Percentiles rank a stretch among this genome's conserved stretches.
These are phyloP conservation scores for Aspergillus sclerotioniger DNA, from an alignment of 495 filamentous ascomycete genomes.

Conservation along the genomic window DNA sequence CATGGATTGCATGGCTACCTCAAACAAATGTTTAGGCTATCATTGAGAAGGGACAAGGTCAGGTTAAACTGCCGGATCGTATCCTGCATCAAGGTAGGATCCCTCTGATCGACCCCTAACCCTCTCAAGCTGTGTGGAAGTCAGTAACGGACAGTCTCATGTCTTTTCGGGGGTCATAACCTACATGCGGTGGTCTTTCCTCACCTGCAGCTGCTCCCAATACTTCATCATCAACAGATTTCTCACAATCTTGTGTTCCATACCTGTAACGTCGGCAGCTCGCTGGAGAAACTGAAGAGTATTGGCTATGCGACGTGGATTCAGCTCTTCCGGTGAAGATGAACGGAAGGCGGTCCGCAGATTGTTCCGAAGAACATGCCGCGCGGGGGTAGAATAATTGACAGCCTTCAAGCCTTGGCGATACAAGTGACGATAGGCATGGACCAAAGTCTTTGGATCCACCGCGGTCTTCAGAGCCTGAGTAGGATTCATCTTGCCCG, in stretches of 20 bases:
- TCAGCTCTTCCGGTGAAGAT: slow-evolving; percentile 48
- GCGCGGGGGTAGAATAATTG: slow-evolving; percentile 74
- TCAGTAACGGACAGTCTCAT: slow-evolving; percentile 17
- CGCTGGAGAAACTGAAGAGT: slow-evolving; percentile 75
- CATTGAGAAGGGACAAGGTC: slow-evolving; percentile 70
- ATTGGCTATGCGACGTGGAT: slow-evolving; percentile 60
- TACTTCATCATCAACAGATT: slow-evolving; percentile 65
- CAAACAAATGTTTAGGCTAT: slow-evolving; percentile 63
- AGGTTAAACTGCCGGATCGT: slow-evolving; percentile 59
- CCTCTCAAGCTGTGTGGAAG: slow-evolving; percentile 30
- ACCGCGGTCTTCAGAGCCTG: slow-evolving; percentile 14
- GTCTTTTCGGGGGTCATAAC: slow-evolving; percentile 16
- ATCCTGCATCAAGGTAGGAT: slow-evolving; percentile 32
- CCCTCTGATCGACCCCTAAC: slow-evolving; percentile 26
- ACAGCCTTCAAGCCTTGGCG: slow-evolving; percentile 72
- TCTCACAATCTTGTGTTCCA: slow-evolving; percentile 80
- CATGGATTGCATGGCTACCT: not conserved
- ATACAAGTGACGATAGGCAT: slow-evolving; percentile 79
- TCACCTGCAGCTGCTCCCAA: slow-evolving; percentile 49
- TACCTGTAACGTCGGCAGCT: slow-evolving; percentile 61
- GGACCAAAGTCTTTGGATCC: slow-evolving; percentile 48
- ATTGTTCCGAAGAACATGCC: slow-evolving; percentile 61
- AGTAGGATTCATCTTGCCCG: slow-evolving; percentile 12
- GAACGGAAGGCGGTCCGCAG: slow-evolving; percentile 72
- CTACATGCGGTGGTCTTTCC: slow-evolving; percentile 37